Evolutionary conservation across 495 filamentous ascomycete species (phyloP).

Genomic region (Oidiodendron maius): DNA sequence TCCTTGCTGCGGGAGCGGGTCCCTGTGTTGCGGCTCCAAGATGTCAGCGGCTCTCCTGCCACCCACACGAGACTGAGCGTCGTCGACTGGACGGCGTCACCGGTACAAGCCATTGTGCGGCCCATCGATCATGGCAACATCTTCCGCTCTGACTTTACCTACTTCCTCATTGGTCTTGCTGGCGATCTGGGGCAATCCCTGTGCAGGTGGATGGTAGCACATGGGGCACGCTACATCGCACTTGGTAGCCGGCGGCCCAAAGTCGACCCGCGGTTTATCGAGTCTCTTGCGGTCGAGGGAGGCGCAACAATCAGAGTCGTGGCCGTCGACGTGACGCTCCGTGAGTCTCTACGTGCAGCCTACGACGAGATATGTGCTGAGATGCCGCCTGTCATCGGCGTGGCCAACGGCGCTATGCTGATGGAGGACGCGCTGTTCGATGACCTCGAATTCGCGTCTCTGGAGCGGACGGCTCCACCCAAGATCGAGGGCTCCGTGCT

Average conservation of each 20-base stretch:
- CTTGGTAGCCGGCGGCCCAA: slow-evolving; percentile 52
- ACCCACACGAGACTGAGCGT: too few relatives aligned
- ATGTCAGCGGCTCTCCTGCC: too few relatives aligned
- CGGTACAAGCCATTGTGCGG: too few relatives aligned
- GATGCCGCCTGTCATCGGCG: slow-evolving; percentile 37
- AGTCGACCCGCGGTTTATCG: slow-evolving; percentile 42
- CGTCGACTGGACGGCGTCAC: too few relatives aligned
- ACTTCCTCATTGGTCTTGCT: slow-evolving; percentile 52
- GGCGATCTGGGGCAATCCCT: slow-evolving; percentile 53
- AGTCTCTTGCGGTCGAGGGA: slow-evolving; percentile 26
- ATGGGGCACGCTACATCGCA: slow-evolving; percentile 49
- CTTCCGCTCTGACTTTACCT: slow-evolving; percentile 40
- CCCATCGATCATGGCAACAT: too few relatives aligned
- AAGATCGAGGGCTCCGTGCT: slow-evolving; percentile 34
- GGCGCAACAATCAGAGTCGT: slow-evolving; percentile 11
- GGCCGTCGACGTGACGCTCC: slow-evolving; percentile 10
- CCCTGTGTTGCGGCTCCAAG: too few relatives aligned
- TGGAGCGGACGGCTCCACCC: slow-evolving; percentile 22
- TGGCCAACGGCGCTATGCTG: slow-evolving; percentile 44
- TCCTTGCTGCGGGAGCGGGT: too few relatives aligned
- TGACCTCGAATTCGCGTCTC: slow-evolving; percentile 28
- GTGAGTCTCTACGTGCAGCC: slow-evolving; percentile 5
- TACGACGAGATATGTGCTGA: slow-evolving; percentile 8
- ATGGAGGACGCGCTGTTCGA: slow-evolving; percentile 34
- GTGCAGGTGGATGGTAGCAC: slow-evolving; percentile 46